A percentile compares a stretch with the other conserved stretches of the same genome.
Evolutionary conservation across 805 yeast genomes (phyloP).

Genomic region (Candida quercuum): DNA sequence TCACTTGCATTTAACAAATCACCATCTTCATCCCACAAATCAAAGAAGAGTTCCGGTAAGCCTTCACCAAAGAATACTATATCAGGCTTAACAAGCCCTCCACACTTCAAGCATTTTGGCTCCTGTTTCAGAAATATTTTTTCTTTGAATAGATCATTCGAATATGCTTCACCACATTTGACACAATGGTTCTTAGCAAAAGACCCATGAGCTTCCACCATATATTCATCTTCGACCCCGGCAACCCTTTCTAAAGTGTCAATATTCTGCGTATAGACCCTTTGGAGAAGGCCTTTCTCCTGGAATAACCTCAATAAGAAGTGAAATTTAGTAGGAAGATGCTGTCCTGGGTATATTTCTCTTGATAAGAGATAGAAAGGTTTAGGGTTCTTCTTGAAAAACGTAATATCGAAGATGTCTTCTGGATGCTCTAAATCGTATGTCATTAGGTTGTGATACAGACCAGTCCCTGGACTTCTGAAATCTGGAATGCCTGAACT

Average conservation of each 20-base stretch:
- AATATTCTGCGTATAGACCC: constrained; percentile 89
- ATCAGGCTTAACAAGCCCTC: constrained; percentile 84
- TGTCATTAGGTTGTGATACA: constrained; percentile 72
- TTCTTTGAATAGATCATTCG: constrained; percentile 37
- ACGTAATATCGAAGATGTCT: constrained; percentile 90
- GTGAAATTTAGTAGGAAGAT: constrained; percentile 79
- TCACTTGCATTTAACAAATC: constrained; percentile 11
- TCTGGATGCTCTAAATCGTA: constrained; percentile 86
- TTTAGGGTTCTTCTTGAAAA: constrained; percentile 65
- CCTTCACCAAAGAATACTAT: constrained; percentile 94
- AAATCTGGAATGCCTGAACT: constrained; percentile 95
- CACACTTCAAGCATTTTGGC: constrained; percentile 54
- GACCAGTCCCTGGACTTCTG: constrained; percentile 83
- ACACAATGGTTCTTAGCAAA: constrained; percentile 84
- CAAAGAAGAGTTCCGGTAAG: constrained; percentile 67
- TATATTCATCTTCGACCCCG: constrained; percentile 56
- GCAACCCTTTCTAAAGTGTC: constrained; percentile 88
- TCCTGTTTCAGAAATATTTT: constrained; percentile 28
- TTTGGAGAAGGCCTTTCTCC: constrained; percentile 51
- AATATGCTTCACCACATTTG: constrained; percentile 57
- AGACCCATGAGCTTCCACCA: constrained; percentile 94
- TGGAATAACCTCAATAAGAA: constrained; percentile 62
- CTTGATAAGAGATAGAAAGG: constrained; percentile 83
- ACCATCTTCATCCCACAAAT: constrained; percentile 54
- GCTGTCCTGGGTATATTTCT: constrained; percentile 86